Base-by-base conservation (phyloP, 352 stramenopile species). In the Phytophthora boehmeriae region DNA sequence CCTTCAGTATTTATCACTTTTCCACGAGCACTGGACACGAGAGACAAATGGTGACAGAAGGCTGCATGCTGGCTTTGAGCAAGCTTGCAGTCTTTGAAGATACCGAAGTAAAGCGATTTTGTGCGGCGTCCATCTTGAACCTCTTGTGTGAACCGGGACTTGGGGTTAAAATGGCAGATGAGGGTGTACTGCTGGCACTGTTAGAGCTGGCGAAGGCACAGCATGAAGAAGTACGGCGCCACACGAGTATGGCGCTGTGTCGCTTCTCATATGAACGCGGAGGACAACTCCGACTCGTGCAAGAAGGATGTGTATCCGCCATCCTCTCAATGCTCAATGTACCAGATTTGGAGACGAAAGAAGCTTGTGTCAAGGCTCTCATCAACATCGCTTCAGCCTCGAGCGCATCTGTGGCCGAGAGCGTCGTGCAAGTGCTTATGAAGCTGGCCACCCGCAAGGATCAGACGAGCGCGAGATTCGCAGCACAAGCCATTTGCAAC, bases 281-380 rank as follows among this genome's bases (percentile, higher is more conserved):
- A 11, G 83, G 83, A 0, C 86, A 94, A 38, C 65, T 89, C 2
- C 80, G 80, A 25, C 75, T 94, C 8, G 81, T 94, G 0, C 86
- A 94, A 32, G 86, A 94, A 73, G 86, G 86, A 4, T 93, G 83
- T 20, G 84, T 92, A 14, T 92, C 86, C 3, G 86, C 86, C 20
- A 90, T 94, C 54, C 71, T 94, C 14, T 92, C 83, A 13, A 93
- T 94, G 86, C 73, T 94, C 23, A 94, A 94, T 61, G 78, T 85
- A 9, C 69, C 86, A 0, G 86, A 94, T 41, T 63, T 75, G n/a
- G 81, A 90, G 35, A 93, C 86, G 1, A 94, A 93, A 53, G 86
- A 94, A 53, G 80, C 86, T 1, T 92, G 86, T 38, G 73, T 94
- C n/a, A 94, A 93, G 54, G 73, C 86, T 8, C 71, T 93, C n/a